Evolutionary conservation across 2,329 filamentous ascomycete species (phyloP).

Genomic region (Sporothrix luriei): DNA sequence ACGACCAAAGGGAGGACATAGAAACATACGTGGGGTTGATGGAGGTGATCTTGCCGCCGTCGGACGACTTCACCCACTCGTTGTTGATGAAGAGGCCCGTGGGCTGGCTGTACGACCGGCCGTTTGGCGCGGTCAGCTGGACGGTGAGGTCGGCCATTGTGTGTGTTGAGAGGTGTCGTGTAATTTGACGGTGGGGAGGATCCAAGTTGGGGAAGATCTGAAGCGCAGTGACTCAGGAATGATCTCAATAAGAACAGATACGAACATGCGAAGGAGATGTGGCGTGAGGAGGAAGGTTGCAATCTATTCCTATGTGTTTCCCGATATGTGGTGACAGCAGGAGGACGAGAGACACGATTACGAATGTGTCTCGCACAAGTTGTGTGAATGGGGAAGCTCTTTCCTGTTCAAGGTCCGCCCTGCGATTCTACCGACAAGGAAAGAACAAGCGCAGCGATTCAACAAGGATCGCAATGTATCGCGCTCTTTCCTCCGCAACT

Average conservation of each 20-base stretch:
- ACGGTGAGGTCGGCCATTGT: slow-evolving; percentile 41
- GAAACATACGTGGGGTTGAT: slow-evolving; percentile 67
- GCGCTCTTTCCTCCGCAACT: slow-evolving; percentile 8
- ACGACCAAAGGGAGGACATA: neutral
- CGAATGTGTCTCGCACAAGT: neutral
- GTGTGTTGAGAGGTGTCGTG: neutral
- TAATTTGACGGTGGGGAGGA: neutral
- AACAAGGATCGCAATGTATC: too few relatives aligned
- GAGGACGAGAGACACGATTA: neutral
- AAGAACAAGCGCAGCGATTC: slow-evolving; percentile 16
- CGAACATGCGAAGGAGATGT: neutral
- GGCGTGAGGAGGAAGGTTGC: neutral
- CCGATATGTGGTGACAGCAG: neutral
- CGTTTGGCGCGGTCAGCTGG: slow-evolving; percentile 75
- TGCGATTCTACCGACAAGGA: slow-evolving; percentile 22
- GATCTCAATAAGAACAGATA: neutral
- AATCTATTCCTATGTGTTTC: neutral
- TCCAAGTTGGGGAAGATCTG: neutral
- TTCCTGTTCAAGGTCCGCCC: slow-evolving; percentile 6
- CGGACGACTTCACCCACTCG: slow-evolving; percentile 70
- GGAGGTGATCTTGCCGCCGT: slow-evolving; percentile 64
- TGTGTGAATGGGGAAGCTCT: neutral
- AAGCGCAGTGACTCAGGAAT: neutral
- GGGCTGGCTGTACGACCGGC: slow-evolving; percentile 69
- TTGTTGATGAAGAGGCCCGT: slow-evolving; percentile 81